Percentiles rank a stretch among this genome's conserved stretches.
These are phyloP conservation scores for Secale cereale DNA, from an alignment of 176 grass and related monocot genomes.

Conservation along the genomic window DNA sequence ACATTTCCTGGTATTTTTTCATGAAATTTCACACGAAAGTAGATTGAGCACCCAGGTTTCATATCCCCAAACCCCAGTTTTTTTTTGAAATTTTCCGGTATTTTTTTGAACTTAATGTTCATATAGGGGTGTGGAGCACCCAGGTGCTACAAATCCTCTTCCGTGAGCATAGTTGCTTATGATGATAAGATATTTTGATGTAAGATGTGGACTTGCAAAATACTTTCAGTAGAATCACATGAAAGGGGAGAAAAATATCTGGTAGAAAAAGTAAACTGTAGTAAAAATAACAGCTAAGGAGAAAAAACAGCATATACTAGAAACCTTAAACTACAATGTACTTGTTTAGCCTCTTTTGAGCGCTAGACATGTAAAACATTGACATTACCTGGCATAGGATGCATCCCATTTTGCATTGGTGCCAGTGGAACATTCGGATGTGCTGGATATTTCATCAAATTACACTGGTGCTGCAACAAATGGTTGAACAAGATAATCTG, in stretches of 20 bases:
- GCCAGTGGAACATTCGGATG: constrained; percentile 65
- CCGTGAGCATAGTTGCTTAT: constrained; percentile 1
- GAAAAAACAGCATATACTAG: not conserved
- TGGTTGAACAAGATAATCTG: constrained; percentile 98
- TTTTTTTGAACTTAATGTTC: too few relatives aligned
- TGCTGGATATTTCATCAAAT: constrained; percentile 85
- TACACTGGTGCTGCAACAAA: constrained; percentile 84
- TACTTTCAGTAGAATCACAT: not conserved
- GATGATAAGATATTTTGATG: not conserved
- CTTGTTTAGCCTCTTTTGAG: not conserved
- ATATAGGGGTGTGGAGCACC: too few relatives aligned
- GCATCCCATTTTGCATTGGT: constrained; percentile 84
- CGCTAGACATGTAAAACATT: not conserved
- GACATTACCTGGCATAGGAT: constrained; percentile 81
- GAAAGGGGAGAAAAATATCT: constrained; percentile 10
- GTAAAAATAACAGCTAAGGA: constrained; percentile 10
- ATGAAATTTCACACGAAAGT: too few relatives aligned
- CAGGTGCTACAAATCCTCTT: too few relatives aligned
- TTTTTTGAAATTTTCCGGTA: too few relatives aligned
- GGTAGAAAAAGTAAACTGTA: constrained; percentile 13
- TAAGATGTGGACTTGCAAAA: not conserved
- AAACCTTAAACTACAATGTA: not conserved
- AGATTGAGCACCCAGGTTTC: too few relatives aligned
- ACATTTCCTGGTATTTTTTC: too few relatives aligned
- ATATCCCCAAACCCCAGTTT: too few relatives aligned